These are phyloP conservation scores for Agrocybe praecox DNA, from an alignment of 768 basidiomycete genomes.

Conservation along the genomic window DNA sequence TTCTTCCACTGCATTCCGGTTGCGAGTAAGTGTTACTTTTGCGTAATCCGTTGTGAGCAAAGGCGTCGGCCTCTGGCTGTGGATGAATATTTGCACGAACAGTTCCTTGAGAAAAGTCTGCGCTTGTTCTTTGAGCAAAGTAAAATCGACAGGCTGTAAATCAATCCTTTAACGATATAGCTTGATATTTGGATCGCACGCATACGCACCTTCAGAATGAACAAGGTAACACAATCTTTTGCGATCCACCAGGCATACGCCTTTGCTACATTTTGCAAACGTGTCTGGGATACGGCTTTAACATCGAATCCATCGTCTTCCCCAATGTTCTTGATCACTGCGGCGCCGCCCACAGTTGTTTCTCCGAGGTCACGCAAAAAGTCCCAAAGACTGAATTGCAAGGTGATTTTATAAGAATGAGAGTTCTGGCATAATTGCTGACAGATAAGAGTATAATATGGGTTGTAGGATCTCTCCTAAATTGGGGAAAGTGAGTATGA, in stretches of 20 bases:
- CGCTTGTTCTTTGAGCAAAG: constrained; percentile 63
- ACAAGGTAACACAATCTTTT: constrained; percentile 74
- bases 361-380: constrained; percentile 93
- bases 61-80: constrained; percentile 76
- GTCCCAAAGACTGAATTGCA: constrained; percentile 97
- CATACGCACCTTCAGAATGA: constrained; percentile 92
- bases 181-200: no score
- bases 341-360: constrained; percentile 75
- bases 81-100: constrained; percentile 68
- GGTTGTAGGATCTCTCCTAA: constrained; percentile 92
- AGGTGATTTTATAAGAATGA: constrained; percentile 87
- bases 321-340: constrained; percentile 69
- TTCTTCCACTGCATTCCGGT: constrained; percentile 69
- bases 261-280: constrained; percentile 74
- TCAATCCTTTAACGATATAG: no score
- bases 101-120: constrained; percentile 70
- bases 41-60: constrained; percentile 42
- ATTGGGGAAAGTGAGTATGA: constrained; percentile 5
- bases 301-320: constrained; percentile 50
- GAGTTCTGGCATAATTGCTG: constrained; percentile 79
- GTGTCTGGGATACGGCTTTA: constrained; percentile 56
- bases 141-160: constrained; percentile 85
- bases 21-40: constrained; percentile 44
- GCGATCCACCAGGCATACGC: constrained; percentile 95
- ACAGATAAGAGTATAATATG: constrained; percentile 90